These are phyloP conservation scores for Dalechampia spathulata DNA, from an alignment of 441 rosid species.

Conservation along the genomic window DNA sequence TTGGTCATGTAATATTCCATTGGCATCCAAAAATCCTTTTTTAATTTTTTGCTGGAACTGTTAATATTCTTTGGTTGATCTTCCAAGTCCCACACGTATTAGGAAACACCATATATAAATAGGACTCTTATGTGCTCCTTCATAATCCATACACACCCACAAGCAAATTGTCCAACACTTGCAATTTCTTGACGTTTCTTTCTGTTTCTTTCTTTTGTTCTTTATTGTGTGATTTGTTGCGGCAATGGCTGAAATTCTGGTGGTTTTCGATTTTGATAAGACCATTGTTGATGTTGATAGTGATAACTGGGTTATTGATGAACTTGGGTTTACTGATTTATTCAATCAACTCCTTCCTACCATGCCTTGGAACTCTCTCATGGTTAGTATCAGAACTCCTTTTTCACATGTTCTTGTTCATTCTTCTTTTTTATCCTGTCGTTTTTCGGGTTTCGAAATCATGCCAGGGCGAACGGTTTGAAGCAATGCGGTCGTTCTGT, in stretches of 20 bases:
- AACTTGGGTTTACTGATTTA: constrained; percentile 48
- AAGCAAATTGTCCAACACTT: not conserved
- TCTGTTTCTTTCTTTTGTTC: not conserved
- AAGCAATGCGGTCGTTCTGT: too few relatives aligned
- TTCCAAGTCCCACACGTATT: constrained; percentile 1
- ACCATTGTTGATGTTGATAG: constrained; percentile 71
- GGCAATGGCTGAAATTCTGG: constrained; percentile 33
- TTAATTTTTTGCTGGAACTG: too few relatives aligned
- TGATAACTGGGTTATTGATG: constrained; percentile 69
- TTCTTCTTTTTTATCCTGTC: too few relatives aligned
- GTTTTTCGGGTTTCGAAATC: too few relatives aligned
- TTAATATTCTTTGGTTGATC: not conserved
- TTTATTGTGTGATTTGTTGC: too few relatives aligned
- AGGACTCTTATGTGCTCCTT: not conserved
- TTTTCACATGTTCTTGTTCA: too few relatives aligned
- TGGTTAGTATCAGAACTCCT: constrained; percentile 46
- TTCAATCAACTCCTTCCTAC: constrained; percentile 68
- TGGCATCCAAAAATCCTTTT: not conserved
- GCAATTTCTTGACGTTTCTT: not conserved
- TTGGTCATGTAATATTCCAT: constrained; percentile 19
- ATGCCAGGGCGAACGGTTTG: too few relatives aligned
- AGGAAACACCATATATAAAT: not conserved
- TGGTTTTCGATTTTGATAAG: constrained; percentile 68
- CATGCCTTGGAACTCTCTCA: constrained; percentile 74
- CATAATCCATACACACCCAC: not conserved